Conservation (phyloP, 257 asterid genomes). For the Ilex asprella region DNA sequence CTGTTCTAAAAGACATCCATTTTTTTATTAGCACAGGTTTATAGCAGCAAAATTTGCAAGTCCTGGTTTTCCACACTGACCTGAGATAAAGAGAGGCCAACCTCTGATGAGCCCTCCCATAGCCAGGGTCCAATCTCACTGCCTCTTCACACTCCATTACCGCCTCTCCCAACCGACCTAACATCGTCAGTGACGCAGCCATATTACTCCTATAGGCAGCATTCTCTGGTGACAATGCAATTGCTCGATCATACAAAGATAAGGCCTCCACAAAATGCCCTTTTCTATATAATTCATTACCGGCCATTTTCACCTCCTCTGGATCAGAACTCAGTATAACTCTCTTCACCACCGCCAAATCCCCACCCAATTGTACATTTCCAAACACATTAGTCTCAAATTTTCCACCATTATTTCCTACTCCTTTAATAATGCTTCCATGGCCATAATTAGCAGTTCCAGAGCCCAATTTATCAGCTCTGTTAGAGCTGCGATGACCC, state of each 20-base stretch:
- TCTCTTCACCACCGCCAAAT: background rate
- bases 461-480: background rate
- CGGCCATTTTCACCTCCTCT: conserved; percentile 1
- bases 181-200: background rate
- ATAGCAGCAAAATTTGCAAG: too few species aligned
- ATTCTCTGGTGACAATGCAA: background rate
- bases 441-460: background rate
- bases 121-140: background rate
- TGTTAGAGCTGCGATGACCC: background rate
- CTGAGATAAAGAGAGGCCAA: conserved; percentile 1
- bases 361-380: background rate
- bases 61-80: background rate
- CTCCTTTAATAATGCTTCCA: background rate
- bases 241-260: background rate
- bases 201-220: background rate
- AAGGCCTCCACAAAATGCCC: background rate
- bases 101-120: conserved; percentile 1
- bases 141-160: conserved; percentile 1
- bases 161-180: conserved; percentile 1
- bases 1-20: too few species aligned
- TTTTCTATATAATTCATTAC: background rate
- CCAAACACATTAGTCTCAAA: background rate
- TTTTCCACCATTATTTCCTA: background rate
- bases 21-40: too few species aligned
- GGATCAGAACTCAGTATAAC: background rate